Base-by-base conservation (phyloP, 495 filamentous ascomycete species). In the Xylaria sp. region DNA sequence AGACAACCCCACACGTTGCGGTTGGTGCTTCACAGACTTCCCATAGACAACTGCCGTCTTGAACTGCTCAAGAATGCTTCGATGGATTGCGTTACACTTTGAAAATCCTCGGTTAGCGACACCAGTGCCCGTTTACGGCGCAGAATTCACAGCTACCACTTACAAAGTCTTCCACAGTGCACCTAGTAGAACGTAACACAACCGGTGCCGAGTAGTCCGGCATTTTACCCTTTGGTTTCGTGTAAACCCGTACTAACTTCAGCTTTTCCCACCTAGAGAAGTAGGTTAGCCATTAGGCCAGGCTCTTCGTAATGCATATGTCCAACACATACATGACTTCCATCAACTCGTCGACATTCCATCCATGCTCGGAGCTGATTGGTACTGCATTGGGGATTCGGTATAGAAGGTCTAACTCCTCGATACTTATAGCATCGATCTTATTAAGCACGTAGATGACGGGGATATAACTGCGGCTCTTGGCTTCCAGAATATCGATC, bases 381-480 rank as follows among this genome's bases (percentile, higher is more conserved):
- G 96, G 96, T 70, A 93, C 94, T 43, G 96, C 93, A 81, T 98
- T 96, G 48, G 96, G 96, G 72, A 99, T 99, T 58, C 96, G 90
- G 81, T 99, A 99, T 35, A 99, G 84, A 61, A 99, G 84, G 81
- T 99, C 96, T 71, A 99, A 85, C 80, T 99, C 96, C 81, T 99
- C 95, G 76, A 99, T 98, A 52, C 93, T 93, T 76, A 99, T 98
- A 50, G 95, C 90, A 82, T 99, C 96, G 73, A 99, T 99, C 85
- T 99, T 99, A 87, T 99, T 99, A 79, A 99, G 86, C 5, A 97
- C 95, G 85, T 99, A 99, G 59, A 99, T 92, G 70, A 98, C 96
- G 26, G 96, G 96, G 76, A 99, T 98, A 80, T 99, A 99, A 80
- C 91, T 92, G 81, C 96, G 87, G 78, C 90, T 93, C 88, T 97